phyloP scores from a whole-genome alignment of 106 monocot genomes.

The Allium cepa region DNA sequence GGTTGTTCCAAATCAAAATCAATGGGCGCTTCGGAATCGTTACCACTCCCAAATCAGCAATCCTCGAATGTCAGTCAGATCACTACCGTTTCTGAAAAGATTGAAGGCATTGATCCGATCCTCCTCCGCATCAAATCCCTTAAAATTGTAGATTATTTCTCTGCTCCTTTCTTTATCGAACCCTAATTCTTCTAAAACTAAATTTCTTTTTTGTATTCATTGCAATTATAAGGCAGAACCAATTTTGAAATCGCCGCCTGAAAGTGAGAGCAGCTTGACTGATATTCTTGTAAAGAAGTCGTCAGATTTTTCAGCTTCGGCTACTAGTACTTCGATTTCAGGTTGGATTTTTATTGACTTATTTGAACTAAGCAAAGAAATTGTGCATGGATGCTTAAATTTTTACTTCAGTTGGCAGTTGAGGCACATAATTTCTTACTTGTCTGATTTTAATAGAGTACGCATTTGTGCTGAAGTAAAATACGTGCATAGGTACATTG shows the following conservation, averaged over 20 bases:
- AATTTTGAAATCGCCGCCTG: conserved; percentile 50
- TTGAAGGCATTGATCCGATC: conserved; percentile 65
- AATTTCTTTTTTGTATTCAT: neutral
- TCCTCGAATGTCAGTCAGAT: conserved; percentile 48
- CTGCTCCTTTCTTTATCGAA: neutral
- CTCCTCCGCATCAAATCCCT: conserved; percentile 48
- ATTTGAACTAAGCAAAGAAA: too few species aligned
- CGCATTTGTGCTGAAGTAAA: neutral
- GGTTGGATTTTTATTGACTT: conserved; percentile 3
- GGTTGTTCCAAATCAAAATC: too few species aligned
- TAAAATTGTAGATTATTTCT: conserved; percentile 36
- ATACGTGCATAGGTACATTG: conserved; percentile 44
- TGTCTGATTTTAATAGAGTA: neutral
- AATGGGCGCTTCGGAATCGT: conserved; percentile 54
- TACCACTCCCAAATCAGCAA: conserved; percentile 17
- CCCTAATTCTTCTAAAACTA: neutral
- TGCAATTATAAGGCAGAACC: conserved; percentile 44
- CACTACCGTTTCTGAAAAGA: conserved; percentile 65
- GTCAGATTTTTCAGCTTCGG: conserved; percentile 14
- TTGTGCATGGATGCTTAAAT: too few species aligned
- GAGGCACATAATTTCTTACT: neutral
- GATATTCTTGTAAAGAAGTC: conserved; percentile 78
- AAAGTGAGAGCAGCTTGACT: conserved; percentile 53
- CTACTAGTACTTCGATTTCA: conserved; percentile 22
- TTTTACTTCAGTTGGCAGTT: neutral